These are phyloP conservation scores for Salvia miltiorrhiza DNA, from an alignment of 257 asterid species.

Conservation along the genomic window DNA sequence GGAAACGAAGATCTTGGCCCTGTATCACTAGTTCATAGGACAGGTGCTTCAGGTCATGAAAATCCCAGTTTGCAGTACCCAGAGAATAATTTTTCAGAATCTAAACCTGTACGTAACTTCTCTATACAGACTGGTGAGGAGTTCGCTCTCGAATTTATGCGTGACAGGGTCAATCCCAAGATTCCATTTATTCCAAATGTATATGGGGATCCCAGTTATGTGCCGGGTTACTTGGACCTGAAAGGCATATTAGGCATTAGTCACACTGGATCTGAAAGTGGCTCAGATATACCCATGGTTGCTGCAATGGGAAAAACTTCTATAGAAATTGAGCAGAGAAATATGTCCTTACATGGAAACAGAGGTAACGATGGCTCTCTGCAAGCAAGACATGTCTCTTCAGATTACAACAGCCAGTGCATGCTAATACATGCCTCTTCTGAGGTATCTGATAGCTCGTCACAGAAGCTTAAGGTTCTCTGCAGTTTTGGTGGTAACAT, in stretches of 20 bases:
- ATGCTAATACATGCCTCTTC: constrained; percentile 43
- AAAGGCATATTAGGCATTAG: constrained; percentile 53
- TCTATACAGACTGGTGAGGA: constrained; percentile 98
- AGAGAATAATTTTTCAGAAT: constrained; percentile 40
- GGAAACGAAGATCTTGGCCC: constrained; percentile 41
- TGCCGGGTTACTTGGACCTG: constrained; percentile 60
- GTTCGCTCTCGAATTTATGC: constrained; percentile 89
- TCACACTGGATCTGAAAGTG: constrained; percentile 53
- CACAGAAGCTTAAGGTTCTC: constrained; percentile 59
- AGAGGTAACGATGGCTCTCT: constrained; percentile 35
- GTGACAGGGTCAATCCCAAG: constrained; percentile 63
- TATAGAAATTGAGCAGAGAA: constrained; percentile 35
- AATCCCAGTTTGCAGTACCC: constrained; percentile 36
- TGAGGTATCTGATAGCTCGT: constrained; percentile 53
- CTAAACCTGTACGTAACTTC: constrained; percentile 71
- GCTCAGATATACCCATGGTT: constrained; percentile 59
- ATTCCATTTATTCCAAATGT: constrained; percentile 44
- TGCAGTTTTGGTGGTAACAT: constrained; percentile 94
- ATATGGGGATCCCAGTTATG: constrained; percentile 53
- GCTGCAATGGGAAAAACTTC: constrained; percentile 38
- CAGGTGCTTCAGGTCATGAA: constrained; percentile 42
- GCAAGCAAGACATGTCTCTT: constrained; percentile 38
- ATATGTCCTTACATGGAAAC: constrained; percentile 40
- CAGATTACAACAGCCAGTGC: constrained; percentile 37
- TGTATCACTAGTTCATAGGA: constrained; percentile 41